Base-by-base conservation (phyloP, 1,284 basidiomycete genomes). In the Malassezia obtusa region DNA sequence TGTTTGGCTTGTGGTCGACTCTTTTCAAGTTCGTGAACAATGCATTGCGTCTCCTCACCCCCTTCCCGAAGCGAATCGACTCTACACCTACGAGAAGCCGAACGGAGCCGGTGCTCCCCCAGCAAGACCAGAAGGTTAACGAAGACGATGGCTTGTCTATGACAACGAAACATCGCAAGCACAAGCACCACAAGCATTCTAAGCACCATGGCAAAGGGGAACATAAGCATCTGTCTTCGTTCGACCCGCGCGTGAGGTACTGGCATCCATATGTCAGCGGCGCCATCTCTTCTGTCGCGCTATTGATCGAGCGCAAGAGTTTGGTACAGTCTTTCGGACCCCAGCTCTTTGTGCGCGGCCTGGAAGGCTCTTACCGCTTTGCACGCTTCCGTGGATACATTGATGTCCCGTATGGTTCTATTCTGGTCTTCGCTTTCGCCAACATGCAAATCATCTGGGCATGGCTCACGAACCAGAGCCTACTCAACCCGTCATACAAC, bases 251-350 rank as follows among this genome's bases (percentile, higher is more conserved):
- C 41, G 62, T 61, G 41, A 66, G 77, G 59, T 76, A 84, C 60
- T 96, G 91, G 90, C 87, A 96, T 68, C 84, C 90, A 1, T 83
- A 87, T 0, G 74, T 88, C 5, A 89, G 92, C 2, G 91, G 91
- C 14, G 82, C 86, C 0, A 69, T 90, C 24, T 85, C 86, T 0
- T 84, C 83, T 6, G 62, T 87, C n/a, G 85, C 85, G 0, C 81
- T 96, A 39, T 77, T 88, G 68, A 88, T 85, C 71, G 89, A 95
- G 77, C 85, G 82, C 64, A 79, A 78, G 52, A 81, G 82, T 12
- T 86, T 95, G 55, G 86, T 86, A 0, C 91, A 95, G 66, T 49
- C 48, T 0, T 24, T 56, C 10, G 35, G 28, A 3, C 40, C 35
- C 1, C 91, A 96, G 77, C 77, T 91, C 63, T 87, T 91, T 72